A percentile compares a stretch with the other conserved stretches of the same genome.
Evolutionary conservation across 768 basidiomycete genomes (phyloP).

Genomic region (Mycena galericulata): DNA sequence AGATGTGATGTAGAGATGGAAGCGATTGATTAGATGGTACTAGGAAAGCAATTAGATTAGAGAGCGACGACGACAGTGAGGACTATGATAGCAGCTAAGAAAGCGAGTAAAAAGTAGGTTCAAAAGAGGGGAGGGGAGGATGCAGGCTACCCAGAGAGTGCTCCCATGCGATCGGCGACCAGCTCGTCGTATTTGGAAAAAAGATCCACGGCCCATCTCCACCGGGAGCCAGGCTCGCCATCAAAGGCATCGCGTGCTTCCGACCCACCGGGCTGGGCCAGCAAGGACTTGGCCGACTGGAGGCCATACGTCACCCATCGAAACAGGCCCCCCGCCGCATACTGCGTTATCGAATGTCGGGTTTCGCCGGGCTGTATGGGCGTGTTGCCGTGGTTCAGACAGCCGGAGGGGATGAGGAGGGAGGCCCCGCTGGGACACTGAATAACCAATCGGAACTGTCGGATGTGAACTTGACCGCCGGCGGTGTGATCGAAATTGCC

Average conservation of each 20-base stretch:
- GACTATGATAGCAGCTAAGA: no score
- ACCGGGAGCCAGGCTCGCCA: not conserved
- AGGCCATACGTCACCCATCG: constrained; percentile 1
- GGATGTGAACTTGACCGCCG: not conserved
- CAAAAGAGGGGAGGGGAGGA: not conserved
- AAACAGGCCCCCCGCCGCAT: not conserved
- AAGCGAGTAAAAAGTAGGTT: no score
- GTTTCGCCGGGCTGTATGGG: not conserved
- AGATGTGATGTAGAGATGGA: no score
- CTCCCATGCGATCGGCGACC: not conserved
- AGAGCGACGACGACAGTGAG: no score
- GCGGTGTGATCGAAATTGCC: not conserved
- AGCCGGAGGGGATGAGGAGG: not conserved
- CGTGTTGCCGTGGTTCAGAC: not conserved
- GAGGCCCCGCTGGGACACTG: not conserved
- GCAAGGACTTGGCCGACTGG: not conserved
- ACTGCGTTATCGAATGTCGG: not conserved
- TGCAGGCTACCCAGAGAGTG: not conserved
- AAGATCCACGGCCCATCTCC: constrained; percentile 5
- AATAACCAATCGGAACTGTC: not conserved
- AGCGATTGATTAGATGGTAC: no score
- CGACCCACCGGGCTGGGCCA: not conserved
- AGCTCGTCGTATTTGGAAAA: constrained; percentile 10
- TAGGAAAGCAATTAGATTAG: no score
- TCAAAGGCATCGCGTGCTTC: not conserved